Percentiles rank a stretch among this genome's conserved stretches.
phyloP scores from a whole-genome alignment of 192 early-diverging fungal genomes.

The Coemansia sp. region DNA sequence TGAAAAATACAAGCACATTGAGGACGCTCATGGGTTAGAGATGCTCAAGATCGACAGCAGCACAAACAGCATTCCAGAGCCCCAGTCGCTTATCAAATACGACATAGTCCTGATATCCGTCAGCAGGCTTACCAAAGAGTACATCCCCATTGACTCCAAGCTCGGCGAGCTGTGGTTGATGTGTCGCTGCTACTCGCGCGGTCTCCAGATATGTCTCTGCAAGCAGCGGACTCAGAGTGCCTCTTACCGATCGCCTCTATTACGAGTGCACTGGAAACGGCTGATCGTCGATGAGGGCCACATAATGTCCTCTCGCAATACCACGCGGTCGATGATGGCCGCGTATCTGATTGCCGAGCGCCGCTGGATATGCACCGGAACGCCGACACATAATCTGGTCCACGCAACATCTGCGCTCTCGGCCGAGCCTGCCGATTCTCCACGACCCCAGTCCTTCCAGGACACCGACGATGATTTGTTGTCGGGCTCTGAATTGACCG shows the following conservation, averaged over 20 bases:
- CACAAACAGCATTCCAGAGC: conserved; percentile 54
- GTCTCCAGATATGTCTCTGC: conserved; percentile 20
- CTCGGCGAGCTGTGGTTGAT: conserved; percentile 40
- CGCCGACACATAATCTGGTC: conserved; percentile 64
- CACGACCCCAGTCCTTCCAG: neutral
- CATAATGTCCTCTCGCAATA: conserved; percentile 58
- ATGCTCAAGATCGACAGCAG: conserved; percentile 59
- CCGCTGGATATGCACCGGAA: conserved; percentile 77
- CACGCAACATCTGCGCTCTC: conserved; percentile 49
- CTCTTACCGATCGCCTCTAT: conserved; percentile 61
- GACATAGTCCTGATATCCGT: conserved; percentile 74
- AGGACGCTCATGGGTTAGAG: conserved; percentile 32
- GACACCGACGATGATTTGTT: neutral
- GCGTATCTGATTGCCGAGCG: conserved; percentile 59
- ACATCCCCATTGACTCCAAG: conserved; percentile 47
- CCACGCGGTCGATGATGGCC: conserved; percentile 55
- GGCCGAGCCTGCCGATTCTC: neutral
- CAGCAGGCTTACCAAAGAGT: conserved; percentile 63
- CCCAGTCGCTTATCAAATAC: conserved; percentile 57
- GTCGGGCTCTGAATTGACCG: conserved; percentile 9
- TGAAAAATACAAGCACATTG: conserved; percentile 72
- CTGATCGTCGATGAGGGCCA: conserved; percentile 86
- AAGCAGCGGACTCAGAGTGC: conserved; percentile 17
- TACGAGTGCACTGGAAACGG: conserved; percentile 74
- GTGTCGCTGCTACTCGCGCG: conserved; percentile 40